Base-by-base conservation (phyloP, 1,139 yeast species). In the Candida albicans region DNA sequence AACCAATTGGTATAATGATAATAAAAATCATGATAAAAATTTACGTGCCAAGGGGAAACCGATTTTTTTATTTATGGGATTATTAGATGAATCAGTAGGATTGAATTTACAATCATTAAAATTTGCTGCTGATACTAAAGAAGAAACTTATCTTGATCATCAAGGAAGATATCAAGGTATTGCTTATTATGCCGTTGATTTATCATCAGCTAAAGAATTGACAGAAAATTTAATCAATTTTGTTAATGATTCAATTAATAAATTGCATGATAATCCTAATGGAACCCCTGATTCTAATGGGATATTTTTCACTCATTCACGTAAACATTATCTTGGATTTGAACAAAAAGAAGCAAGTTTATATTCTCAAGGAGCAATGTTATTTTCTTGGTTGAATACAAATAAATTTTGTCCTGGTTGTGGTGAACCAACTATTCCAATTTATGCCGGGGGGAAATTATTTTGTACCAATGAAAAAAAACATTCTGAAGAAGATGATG, bases 391-490 rank as follows among this genome's bases (percentile, higher is more conserved):
- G 97, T 70, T 87, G 43, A 64, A 68, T 42, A 79, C 93, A 45
- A 86, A 84, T 61, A 71, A 75, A 49, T 88, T 77, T 64, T 91
- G 99, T 60, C 93, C 95, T 1, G 95, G 95, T 0, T 93, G 99
- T 68, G 97, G 96, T 0, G 58, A 76, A 1, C 75, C 70, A 47
- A 83, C 82, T 27, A 75, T 85, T 49, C 83, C 89, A 4, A 77
- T 85, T 25, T 83, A 88, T 55, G 96, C 87, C 0, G 98, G 98
- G 1, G 85, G 93, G 10, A 87, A 89, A 63, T 66, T 90, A 40
- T 56, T 62, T 11, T 91, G 99, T 61, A 70, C 75, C 37, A 71
- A 70, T 49, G 57, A 54, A 22, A 37, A 30, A 7, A 46, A 32
- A 13, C 26, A 5, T 18, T 18, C 26, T 8, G 35, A 25, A 13